Evolutionary conservation across 176 grass and related monocot species (phyloP).

Genomic region (Miscanthus lutarioriparius): DNA sequence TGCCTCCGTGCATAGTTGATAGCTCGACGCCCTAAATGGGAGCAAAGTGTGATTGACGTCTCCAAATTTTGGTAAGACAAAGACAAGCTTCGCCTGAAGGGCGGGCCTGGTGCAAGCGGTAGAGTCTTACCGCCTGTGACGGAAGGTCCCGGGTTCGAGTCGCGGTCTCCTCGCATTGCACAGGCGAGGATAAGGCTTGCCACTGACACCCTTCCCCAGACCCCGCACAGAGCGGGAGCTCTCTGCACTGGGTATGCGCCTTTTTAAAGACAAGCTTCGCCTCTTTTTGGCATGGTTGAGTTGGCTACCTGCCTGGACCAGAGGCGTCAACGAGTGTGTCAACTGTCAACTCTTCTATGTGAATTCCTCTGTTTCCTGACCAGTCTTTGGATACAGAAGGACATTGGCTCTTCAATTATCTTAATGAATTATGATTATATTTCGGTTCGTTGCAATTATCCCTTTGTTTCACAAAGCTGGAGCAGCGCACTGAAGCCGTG

Average conservation of each 20-base stretch:
- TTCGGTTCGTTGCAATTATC: slow-evolving; percentile 3
- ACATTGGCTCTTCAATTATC: background rate
- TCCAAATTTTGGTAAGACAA: background rate
- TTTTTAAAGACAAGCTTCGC: background rate
- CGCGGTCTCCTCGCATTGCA: no score
- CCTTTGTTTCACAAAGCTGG: slow-evolving; percentile 3
- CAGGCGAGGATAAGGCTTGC: no score
- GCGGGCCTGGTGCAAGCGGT: no score
- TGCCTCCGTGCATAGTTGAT: background rate
- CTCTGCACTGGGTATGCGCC: no score
- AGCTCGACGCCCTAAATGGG: background rate
- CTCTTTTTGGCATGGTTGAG: background rate
- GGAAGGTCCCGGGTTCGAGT: no score
- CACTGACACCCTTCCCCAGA: no score
- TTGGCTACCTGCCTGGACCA: background rate
- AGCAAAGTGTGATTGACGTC: background rate
- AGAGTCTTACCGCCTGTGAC: no score
- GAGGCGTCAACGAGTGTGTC: background rate
- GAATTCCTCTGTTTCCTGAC: background rate
- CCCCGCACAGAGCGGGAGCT: no score
- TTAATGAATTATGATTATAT: background rate
- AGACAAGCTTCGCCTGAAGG: background rate
- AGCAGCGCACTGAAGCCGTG: background rate
- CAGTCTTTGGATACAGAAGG: background rate
- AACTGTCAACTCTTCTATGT: background rate